phyloP scores from a whole-genome alignment of 1,284 basidiomycete genomes.

The Ceratobasidium papillatum region DNA sequence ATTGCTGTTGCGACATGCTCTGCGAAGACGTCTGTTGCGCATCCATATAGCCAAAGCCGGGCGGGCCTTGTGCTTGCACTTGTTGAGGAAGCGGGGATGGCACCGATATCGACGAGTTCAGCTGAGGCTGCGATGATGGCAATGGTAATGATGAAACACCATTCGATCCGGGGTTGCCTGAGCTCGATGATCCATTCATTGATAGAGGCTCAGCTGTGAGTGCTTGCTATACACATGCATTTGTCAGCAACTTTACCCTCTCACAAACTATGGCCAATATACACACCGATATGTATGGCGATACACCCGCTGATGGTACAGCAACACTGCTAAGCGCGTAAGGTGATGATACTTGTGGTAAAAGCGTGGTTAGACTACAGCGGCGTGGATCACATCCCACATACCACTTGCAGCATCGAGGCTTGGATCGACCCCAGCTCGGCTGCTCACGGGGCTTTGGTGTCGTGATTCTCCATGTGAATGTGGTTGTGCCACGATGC shows the following conservation, averaged over 20 bases:
- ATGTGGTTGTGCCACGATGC: constrained; percentile 30
- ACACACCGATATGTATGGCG: constrained; percentile 45
- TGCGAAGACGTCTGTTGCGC: constrained; percentile 40
- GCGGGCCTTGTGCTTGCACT: constrained; percentile 56
- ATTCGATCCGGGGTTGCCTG: constrained; percentile 41
- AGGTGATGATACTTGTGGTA: constrained; percentile 28
- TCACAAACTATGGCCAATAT: constrained; percentile 47
- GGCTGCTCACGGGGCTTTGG: constrained; percentile 43
- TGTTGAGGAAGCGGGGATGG: constrained; percentile 71
- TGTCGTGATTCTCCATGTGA: constrained; percentile 39
- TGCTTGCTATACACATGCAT: constrained; percentile 49
- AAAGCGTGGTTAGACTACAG: constrained; percentile 63
- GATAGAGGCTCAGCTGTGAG: constrained; percentile 50
- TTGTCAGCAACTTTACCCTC: not conserved
- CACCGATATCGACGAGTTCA: constrained; percentile 45
- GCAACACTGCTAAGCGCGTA: constrained; percentile 37
- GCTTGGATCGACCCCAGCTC: constrained; percentile 55
- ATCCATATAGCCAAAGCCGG: constrained; percentile 44
- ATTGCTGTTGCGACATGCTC: constrained; percentile 44
- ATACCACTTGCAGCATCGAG: constrained; percentile 63
- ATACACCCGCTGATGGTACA: constrained; percentile 43
- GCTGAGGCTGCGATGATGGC: constrained; percentile 26
- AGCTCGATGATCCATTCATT: constrained; percentile 52
- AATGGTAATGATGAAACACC: constrained; percentile 44
- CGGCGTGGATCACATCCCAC: constrained; percentile 51